Conservation (phyloP, 2,329 filamentous ascomycete genomes). For the Xylariales sp. region DNA sequence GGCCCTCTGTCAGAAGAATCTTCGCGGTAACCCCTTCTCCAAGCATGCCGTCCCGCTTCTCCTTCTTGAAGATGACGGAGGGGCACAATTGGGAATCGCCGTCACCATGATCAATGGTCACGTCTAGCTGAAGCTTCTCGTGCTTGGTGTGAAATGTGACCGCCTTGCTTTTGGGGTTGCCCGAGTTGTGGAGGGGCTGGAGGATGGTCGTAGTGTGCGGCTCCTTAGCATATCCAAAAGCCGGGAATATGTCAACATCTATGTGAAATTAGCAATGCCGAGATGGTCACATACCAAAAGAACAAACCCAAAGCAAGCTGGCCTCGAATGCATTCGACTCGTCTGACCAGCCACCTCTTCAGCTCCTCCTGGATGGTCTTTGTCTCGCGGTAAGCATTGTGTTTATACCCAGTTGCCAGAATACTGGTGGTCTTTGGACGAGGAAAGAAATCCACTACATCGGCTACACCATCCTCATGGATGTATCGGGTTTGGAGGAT, state of each 20-base stretch:
- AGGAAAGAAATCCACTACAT: conserved; percentile 72
- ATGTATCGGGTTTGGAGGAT: conserved; percentile 76
- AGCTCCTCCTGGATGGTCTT: conserved; percentile 54
- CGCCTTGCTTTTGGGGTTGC: conserved; percentile 47
- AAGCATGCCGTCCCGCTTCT: conserved; percentile 44
- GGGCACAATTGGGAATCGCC: conserved; percentile 43
- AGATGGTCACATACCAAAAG: not conserved
- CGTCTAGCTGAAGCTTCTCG: conserved; percentile 61
- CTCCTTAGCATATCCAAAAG: conserved; percentile 65
- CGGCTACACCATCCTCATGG: conserved; percentile 68
- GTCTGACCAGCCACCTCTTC: conserved; percentile 66
- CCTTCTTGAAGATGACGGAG: conserved; percentile 50
- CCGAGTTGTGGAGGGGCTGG: conserved; percentile 35
- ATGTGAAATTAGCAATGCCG: not conserved
- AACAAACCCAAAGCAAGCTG: conserved; percentile 51
- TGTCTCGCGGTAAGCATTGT: conserved; percentile 50
- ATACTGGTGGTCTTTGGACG: conserved; percentile 57
- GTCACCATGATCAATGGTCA: conserved; percentile 59
- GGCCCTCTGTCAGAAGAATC: conserved; percentile 59
- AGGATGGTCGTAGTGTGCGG: conserved; percentile 55
- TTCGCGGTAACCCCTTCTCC: conserved; percentile 60
- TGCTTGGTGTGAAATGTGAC: conserved; percentile 58
- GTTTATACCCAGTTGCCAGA: conserved; percentile 40
- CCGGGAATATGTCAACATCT: conserved; percentile 68
- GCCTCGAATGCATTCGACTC: conserved; percentile 69